A percentile compares a stretch with the other conserved stretches of the same genome.
These are phyloP conservation scores for Calonectria ilicicola DNA, from an alignment of 2,329 filamentous ascomycete genomes.

Conservation along the genomic window DNA sequence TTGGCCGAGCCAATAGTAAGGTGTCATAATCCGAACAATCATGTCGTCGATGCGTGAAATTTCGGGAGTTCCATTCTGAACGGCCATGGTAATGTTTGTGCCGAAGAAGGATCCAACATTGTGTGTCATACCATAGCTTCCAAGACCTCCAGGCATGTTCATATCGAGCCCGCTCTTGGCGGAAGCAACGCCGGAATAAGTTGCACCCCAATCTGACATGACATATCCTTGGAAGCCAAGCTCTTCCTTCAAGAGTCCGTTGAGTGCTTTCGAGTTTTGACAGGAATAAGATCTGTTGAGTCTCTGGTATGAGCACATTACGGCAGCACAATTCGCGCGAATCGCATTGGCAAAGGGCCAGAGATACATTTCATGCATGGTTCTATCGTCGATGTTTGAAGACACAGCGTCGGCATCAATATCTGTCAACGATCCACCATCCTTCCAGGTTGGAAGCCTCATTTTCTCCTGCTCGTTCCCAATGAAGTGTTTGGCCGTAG, in stretches of 20 bases:
- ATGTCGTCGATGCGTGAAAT: slow-evolving; percentile 58
- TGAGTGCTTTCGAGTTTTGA: slow-evolving; percentile 60
- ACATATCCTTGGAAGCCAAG: slow-evolving; percentile 61
- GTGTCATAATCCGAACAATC: slow-evolving; percentile 65
- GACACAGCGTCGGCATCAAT: slow-evolving; percentile 36
- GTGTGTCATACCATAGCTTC: slow-evolving; percentile 44
- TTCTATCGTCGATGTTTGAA: slow-evolving; percentile 68
- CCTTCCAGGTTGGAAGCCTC: slow-evolving; percentile 42
- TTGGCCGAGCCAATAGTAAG: slow-evolving; percentile 63
- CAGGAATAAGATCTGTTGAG: slow-evolving; percentile 63
- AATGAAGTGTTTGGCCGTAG: slow-evolving; percentile 54
- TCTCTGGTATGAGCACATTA: slow-evolving; percentile 59
- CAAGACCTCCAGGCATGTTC: slow-evolving; percentile 61
- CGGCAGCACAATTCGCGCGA: slow-evolving; percentile 45
- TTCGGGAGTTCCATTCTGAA: slow-evolving; percentile 60
- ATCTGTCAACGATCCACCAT: slow-evolving; percentile 25
- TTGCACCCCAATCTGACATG: slow-evolving; percentile 57
- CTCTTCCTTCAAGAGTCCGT: slow-evolving; percentile 62
- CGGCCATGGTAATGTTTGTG: slow-evolving; percentile 57
- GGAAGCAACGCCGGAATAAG: slow-evolving; percentile 54
- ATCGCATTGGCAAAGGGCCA: slow-evolving; percentile 51
- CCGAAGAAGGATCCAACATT: slow-evolving; percentile 56
- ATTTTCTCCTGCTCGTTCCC: slow-evolving; percentile 50
- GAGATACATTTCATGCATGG: slow-evolving; percentile 64
- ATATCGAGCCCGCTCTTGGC: slow-evolving; percentile 63